Conservation (phyloP, 2,329 filamentous ascomycete genomes). For the Sporothrix inflata region DNA sequence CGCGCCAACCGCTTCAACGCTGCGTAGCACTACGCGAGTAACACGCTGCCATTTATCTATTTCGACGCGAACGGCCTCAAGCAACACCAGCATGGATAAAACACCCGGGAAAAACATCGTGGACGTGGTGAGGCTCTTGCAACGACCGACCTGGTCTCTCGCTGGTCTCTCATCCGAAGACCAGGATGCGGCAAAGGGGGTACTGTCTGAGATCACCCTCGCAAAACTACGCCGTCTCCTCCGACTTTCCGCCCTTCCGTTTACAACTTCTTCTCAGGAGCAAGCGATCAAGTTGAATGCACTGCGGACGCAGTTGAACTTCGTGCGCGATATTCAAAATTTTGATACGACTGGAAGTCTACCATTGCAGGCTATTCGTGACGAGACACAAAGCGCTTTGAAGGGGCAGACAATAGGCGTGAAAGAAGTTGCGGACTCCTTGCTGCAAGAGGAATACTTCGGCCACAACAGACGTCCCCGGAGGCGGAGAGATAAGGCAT, state of each 20-base stretch:
- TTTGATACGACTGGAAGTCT: conserved; percentile 74
- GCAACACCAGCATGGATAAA: background rate
- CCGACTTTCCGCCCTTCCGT: conserved; percentile 83
- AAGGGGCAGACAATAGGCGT: conserved; percentile 63
- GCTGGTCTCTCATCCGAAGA: conserved; percentile 62
- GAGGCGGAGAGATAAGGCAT: conserved; percentile 37
- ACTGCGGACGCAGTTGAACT: conserved; percentile 81
- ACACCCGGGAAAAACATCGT: background rate
- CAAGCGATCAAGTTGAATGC: conserved; percentile 73
- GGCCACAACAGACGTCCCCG: conserved; percentile 57
- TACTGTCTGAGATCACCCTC: conserved; percentile 55
- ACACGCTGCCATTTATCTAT: background rate
- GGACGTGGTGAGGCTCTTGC: conserved; percentile 27
- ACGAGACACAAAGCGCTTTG: conserved; percentile 67
- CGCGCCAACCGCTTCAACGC: background rate
- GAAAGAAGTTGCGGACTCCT: conserved; percentile 56
- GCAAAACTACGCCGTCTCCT: conserved; percentile 80
- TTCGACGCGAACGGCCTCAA: background rate
- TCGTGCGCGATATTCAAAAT: conserved; percentile 82
- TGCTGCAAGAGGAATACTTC: conserved; percentile 63
- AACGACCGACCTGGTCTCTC: conserved; percentile 80
- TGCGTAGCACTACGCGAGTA: background rate
- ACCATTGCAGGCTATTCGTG: conserved; percentile 77
- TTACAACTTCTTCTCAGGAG: conserved; percentile 63
- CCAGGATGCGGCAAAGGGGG: conserved; percentile 36